Conservation (phyloP, 2,329 filamentous ascomycete genomes). For the Colletotrichum acutatum region DNA sequence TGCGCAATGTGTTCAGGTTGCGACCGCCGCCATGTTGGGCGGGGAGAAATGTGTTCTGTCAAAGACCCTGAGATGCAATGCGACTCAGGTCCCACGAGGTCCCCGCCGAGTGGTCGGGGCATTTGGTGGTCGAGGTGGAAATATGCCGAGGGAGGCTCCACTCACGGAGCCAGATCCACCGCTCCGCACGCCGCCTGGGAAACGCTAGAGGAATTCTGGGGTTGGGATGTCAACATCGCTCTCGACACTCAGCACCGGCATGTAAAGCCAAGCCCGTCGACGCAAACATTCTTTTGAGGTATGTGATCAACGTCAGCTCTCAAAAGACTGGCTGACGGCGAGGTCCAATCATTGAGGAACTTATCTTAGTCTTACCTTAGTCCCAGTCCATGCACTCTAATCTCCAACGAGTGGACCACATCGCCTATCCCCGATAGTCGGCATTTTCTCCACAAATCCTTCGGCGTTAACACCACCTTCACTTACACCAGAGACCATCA, state of each 20-base stretch:
- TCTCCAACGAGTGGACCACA: slow-evolving; percentile 14
- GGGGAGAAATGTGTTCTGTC: slow-evolving; percentile 12
- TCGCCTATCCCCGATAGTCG: slow-evolving; percentile 31
- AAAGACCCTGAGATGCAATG: slow-evolving; percentile 11
- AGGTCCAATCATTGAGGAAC: background rate
- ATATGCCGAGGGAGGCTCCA: slow-evolving; percentile 32
- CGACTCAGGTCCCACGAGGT: slow-evolving; percentile 30
- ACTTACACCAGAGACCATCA: background rate
- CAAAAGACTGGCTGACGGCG: background rate
- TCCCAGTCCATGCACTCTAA: background rate
- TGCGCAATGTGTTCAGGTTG: slow-evolving; percentile 16
- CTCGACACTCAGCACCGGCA: background rate
- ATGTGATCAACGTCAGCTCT: background rate
- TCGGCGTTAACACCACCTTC: slow-evolving; percentile 18
- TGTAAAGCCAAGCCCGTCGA: background rate
- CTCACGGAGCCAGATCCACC: slow-evolving; percentile 12
- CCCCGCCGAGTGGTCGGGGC: slow-evolving; percentile 30
- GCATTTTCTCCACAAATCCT: background rate
- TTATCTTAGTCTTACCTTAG: background rate
- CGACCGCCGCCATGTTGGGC: slow-evolving; percentile 10
- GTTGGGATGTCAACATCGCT: background rate
- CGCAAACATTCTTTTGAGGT: background rate
- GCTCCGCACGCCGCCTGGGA: background rate
- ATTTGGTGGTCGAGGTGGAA: slow-evolving; percentile 13
- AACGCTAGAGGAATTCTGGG: slow-evolving; percentile 10